Evolutionary conservation across 2,329 filamentous ascomycete species (phyloP).

Genomic region (Hypoxylon sp.): DNA sequence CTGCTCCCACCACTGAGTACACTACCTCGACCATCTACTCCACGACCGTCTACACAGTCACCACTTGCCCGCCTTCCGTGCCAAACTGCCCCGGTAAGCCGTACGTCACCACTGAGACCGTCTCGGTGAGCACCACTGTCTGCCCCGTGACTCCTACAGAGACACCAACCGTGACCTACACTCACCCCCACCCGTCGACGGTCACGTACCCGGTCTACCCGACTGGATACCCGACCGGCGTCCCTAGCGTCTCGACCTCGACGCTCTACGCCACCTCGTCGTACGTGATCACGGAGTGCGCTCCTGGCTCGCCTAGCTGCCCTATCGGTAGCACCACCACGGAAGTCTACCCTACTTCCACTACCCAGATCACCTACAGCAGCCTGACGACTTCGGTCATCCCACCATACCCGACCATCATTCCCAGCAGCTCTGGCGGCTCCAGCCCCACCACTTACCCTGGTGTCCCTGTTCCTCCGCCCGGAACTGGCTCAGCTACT

Average conservation of each 20-base stretch:
- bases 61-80: slow-evolving; percentile 10
- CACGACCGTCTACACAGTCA: slow-evolving; percentile 3
- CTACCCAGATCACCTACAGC: slow-evolving; percentile 14
- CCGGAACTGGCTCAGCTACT: slow-evolving; percentile 24
- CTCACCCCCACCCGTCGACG: not conserved
- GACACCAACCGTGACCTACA: not conserved
- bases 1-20: slow-evolving; percentile 10
- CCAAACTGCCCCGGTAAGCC: not conserved
- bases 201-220: slow-evolving; percentile 16
- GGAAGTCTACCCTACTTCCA: slow-evolving; percentile 4
- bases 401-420: slow-evolving; percentile 31
- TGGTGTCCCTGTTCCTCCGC: slow-evolving; percentile 19
- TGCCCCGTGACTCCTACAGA: slow-evolving; percentile 17
- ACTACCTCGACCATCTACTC: slow-evolving; percentile 11
- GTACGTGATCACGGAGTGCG: slow-evolving; percentile 8
- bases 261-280: slow-evolving; percentile 13
- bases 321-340: slow-evolving; percentile 22
- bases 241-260: slow-evolving; percentile 7
- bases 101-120: slow-evolving; percentile 14
- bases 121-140: slow-evolving; percentile 14
- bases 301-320: slow-evolving; percentile 19
- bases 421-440: slow-evolving; percentile 7
- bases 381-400: slow-evolving; percentile 30
- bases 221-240: slow-evolving; percentile 22
- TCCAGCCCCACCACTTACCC: slow-evolving; percentile 11